phyloP scores from a whole-genome alignment of 371 early-diverging fungal species.

The Apophysomyces variabilis region DNA sequence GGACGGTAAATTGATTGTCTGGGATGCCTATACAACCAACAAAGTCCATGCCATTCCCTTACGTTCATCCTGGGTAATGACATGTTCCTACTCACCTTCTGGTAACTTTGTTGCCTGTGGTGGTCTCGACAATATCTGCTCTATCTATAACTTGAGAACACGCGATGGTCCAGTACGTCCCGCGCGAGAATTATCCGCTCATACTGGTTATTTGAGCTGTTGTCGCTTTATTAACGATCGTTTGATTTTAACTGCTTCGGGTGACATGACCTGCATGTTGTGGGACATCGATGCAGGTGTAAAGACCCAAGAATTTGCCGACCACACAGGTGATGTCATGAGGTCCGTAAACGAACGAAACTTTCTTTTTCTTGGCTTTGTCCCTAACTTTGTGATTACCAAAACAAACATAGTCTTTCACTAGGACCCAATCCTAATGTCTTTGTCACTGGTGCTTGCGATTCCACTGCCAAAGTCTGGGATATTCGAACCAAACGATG shows the following conservation, averaged over 20 bases:
- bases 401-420: slow-evolving; percentile 66
- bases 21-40: slow-evolving; percentile 97
- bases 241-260: slow-evolving; percentile 91
- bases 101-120: slow-evolving; percentile 97
- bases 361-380: background rate
- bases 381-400: background rate
- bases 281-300: slow-evolving; percentile 98
- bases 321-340: slow-evolving; percentile 98
- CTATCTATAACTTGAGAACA: slow-evolving; percentile 93
- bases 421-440: slow-evolving; percentile 91
- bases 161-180: slow-evolving; percentile 94
- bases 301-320: slow-evolving; percentile 91
- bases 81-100: slow-evolving; percentile 95
- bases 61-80: slow-evolving; percentile 98
- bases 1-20: slow-evolving; percentile 97
- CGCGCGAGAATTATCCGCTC: slow-evolving; percentile 92
- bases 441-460: slow-evolving; percentile 98
- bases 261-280: slow-evolving; percentile 97
- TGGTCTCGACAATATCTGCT: slow-evolving; percentile 97
- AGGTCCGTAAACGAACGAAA: slow-evolving; percentile 34
- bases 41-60: slow-evolving; percentile 97
- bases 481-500: slow-evolving; percentile 95
- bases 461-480: slow-evolving; percentile 99
- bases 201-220: slow-evolving; percentile 97
- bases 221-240: slow-evolving; percentile 94